phyloP scores from a whole-genome alignment of 805 yeast species.

The Pichia eremophila region DNA sequence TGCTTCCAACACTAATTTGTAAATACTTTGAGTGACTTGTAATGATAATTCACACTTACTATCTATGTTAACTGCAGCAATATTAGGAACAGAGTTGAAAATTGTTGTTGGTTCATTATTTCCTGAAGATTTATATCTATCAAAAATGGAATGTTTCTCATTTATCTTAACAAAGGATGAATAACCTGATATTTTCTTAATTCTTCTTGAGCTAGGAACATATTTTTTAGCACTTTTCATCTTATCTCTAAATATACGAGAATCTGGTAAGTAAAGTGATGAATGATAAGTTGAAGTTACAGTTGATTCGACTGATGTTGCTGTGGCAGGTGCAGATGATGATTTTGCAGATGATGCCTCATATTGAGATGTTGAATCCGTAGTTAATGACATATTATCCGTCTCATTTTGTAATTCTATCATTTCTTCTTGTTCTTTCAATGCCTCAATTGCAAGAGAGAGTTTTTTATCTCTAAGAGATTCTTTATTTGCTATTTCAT shows the following conservation, averaged over 20 bases:
- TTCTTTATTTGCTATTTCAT: slow-evolving; percentile 31
- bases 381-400: background rate
- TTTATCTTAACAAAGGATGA: slow-evolving; percentile 43
- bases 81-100: background rate
- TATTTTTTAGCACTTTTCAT: slow-evolving; percentile 7
- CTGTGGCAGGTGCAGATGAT: background rate
- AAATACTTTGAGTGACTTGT: slow-evolving; percentile 47
- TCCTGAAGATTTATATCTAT: slow-evolving; percentile 14
- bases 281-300: background rate
- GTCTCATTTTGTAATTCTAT: background rate
- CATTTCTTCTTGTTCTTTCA: slow-evolving; percentile 14
- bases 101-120: background rate
- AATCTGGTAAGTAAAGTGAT: slow-evolving; percentile 10
- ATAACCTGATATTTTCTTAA: slow-evolving; percentile 20
- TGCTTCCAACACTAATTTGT: slow-evolving; percentile 68
- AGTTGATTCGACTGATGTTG: background rate
- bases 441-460: slow-evolving; percentile 19
- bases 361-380: background rate
- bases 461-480: slow-evolving; percentile 28
- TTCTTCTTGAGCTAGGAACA: slow-evolving; percentile 13
- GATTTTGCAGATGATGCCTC: background rate
- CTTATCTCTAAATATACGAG: slow-evolving; percentile 8
- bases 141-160: slow-evolving; percentile 33
- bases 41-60: slow-evolving; percentile 26
- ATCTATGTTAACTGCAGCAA: background rate